A percentile compares a stretch with the other conserved stretches of the same genome.
Conservation (phyloP, 176 grass and related monocot species). For the Dactylis glomerata region DNA sequence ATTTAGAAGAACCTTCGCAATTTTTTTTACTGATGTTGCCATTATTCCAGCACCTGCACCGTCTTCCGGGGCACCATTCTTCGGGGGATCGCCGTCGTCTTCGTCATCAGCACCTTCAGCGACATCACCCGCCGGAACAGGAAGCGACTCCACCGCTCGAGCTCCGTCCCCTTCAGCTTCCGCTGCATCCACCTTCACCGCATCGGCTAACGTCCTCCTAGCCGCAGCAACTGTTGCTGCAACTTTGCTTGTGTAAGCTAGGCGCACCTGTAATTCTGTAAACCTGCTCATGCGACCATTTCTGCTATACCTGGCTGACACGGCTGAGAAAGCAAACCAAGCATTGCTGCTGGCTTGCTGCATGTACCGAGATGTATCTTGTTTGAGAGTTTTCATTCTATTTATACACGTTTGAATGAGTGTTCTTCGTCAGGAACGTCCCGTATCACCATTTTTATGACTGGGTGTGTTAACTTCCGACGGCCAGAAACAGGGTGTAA, state of each 20-base stretch:
- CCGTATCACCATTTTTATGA: background rate
- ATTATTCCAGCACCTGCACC: conserved; percentile 47
- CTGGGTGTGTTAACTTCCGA: background rate
- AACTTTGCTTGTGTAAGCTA: conserved; percentile 17
- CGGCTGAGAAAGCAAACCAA: background rate
- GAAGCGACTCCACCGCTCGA: background rate
- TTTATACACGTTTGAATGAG: background rate
- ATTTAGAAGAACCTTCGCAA: background rate
- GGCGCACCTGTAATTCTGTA: background rate
- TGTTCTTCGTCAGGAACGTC: background rate
- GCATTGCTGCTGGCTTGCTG: background rate
- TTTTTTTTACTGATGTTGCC: background rate
- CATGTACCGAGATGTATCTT: conserved; percentile 28
- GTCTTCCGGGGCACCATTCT: conserved; percentile 9
- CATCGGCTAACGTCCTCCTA: background rate
- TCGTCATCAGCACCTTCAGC: background rate
- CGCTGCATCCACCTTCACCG: background rate
- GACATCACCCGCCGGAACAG: conserved; percentile 24
- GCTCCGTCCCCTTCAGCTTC: conserved; percentile 42
- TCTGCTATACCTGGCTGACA: background rate
- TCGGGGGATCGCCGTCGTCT: background rate
- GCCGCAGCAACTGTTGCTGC: background rate
- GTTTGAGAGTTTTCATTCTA: background rate
- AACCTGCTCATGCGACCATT: background rate
- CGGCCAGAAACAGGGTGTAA: background rate